Percentiles rank a stretch among this genome's conserved stretches.
Conservation (phyloP, 1,284 basidiomycete species). For the Athelia psychrophila region DNA sequence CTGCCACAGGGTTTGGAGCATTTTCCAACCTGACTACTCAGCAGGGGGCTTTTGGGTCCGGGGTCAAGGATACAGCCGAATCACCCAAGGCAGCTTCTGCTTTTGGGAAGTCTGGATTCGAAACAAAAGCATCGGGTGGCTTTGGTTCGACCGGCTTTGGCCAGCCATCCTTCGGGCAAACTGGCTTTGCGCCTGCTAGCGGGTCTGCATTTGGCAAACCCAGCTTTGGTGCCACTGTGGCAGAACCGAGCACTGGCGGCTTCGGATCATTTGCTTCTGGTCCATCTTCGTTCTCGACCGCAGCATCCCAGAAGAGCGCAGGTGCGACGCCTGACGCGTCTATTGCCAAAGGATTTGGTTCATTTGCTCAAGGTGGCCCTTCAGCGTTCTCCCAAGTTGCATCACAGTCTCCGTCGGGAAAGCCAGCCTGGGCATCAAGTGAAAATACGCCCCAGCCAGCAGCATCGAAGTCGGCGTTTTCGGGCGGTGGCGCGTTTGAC, state of each 20-base stretch:
- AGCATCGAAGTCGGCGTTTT: neutral
- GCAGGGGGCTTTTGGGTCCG: constrained; percentile 16
- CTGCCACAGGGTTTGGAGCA: constrained; percentile 38
- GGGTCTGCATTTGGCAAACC: constrained; percentile 19
- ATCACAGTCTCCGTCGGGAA: constrained; percentile 2
- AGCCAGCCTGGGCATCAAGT: neutral
- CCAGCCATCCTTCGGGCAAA: constrained; percentile 15
- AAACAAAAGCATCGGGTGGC: constrained; percentile 14
- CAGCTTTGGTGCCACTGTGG: constrained; percentile 9
- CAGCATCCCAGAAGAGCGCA: neutral
- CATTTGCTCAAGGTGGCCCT: constrained; percentile 21
- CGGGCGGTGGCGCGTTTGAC: neutral
- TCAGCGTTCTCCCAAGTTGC: constrained; percentile 22
- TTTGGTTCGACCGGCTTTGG: constrained; percentile 22
- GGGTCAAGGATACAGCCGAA: constrained; percentile 9
- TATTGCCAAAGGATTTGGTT: constrained; percentile 23
- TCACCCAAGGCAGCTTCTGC: constrained; percentile 11
- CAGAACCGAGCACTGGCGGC: neutral
- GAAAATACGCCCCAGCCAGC: neutral
- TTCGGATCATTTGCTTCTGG: neutral
- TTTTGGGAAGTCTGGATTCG: constrained; percentile 22
- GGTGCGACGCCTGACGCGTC: neutral
- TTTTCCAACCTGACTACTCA: constrained; percentile 27
- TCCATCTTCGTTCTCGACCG: constrained; percentile 7
- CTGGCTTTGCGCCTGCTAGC: constrained; percentile 17